A percentile compares a stretch with the other conserved stretches of the same genome.
phyloP scores from a whole-genome alignment of 2,329 filamentous ascomycete genomes.

The Podosphaera aphanis region DNA sequence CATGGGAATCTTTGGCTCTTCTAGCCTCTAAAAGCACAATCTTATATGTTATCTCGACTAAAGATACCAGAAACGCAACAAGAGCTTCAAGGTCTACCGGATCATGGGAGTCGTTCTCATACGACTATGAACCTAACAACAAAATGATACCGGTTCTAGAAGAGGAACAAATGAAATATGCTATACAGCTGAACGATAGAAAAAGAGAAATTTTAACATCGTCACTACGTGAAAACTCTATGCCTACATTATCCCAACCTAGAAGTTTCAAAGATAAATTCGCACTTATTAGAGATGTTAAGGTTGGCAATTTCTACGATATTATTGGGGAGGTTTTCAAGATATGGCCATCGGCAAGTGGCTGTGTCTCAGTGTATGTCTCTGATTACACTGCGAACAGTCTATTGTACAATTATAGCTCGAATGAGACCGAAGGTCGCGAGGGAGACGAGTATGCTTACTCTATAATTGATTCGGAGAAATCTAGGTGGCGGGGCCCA shows the following conservation, averaged over 20 bases:
- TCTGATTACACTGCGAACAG: constrained; percentile 63
- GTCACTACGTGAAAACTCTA: constrained; percentile 23
- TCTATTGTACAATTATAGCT: constrained; percentile 25
- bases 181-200: constrained; percentile 24
- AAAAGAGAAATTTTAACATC: constrained; percentile 21
- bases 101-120: neutral
- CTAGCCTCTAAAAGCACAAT: constrained; percentile 21
- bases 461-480: constrained; percentile 13
- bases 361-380: constrained; percentile 37
- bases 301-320: constrained; percentile 34
- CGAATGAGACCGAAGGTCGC: constrained; percentile 14
- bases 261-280: constrained; percentile 31
- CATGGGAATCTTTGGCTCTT: constrained; percentile 19
- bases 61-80: constrained; percentile 12
- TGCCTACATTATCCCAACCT: constrained; percentile 18
- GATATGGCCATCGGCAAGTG: constrained; percentile 19
- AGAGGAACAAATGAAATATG: constrained; percentile 17
- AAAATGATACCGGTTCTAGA: constrained; percentile 3
- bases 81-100: neutral
- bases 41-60: constrained; percentile 22
- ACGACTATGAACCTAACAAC: neutral
- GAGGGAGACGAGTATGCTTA: constrained; percentile 36
- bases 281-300: constrained; percentile 38
- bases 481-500: constrained; percentile 41
- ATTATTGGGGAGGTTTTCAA: constrained; percentile 49